phyloP scores from a whole-genome alignment of 805 yeast species.

The Ogataea henricii region DNA sequence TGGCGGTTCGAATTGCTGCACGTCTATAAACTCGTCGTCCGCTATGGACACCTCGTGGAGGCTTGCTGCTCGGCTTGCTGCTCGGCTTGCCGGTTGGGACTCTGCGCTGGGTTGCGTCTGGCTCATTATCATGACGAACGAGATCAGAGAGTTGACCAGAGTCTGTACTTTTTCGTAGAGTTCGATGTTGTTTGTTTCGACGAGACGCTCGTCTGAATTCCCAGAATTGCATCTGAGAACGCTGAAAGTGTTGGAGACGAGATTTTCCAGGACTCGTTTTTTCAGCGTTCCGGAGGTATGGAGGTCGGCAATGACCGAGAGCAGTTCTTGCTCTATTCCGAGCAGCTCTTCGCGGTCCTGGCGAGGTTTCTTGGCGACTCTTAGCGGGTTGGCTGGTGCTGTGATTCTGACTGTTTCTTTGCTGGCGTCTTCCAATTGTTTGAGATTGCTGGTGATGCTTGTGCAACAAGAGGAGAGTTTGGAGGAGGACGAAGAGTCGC shows the following conservation, averaged over 20 bases:
- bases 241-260: conserved; percentile 18
- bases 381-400: not conserved
- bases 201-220: conserved; percentile 3
- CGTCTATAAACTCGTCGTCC: conserved; percentile 19
- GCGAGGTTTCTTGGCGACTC: not conserved
- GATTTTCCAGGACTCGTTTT: conserved; percentile 14
- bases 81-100: not conserved
- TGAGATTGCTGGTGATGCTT: conserved; percentile 19
- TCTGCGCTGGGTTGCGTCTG: conserved; percentile 8
- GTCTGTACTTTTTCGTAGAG: conserved; percentile 37
- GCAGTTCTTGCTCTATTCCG: conserved; percentile 17
- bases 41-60: conserved; percentile 2
- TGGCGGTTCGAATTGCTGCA: conserved; percentile 7
- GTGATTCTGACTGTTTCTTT: conserved; percentile 12
- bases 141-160: conserved; percentile 34
- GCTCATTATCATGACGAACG: conserved; percentile 31
- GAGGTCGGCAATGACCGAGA: conserved; percentile 11
- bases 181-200: conserved; percentile 25
- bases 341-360: conserved; percentile 9
- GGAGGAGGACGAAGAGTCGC: conserved; percentile 15
- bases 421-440: conserved; percentile 17
- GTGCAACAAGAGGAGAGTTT: conserved; percentile 13
- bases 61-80: not conserved
- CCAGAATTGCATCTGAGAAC: conserved; percentile 15
- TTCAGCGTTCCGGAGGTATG: conserved; percentile 13